Evolutionary conservation across 768 basidiomycete species (phyloP), one percentile per base, ranked within the genome.

Genomic region (Russula compacta): DNA sequence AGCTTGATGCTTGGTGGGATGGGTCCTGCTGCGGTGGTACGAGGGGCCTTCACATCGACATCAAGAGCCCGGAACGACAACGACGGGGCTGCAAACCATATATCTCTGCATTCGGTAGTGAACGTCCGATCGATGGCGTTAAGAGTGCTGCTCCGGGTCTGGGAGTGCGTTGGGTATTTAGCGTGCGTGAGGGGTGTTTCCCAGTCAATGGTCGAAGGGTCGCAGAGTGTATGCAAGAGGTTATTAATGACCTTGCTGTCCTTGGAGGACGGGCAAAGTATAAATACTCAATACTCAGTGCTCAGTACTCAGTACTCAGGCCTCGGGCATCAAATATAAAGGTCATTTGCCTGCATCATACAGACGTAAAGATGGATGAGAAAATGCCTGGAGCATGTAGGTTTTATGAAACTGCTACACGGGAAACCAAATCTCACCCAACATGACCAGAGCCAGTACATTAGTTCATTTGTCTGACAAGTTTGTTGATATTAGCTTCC

Each of bases 401-500:
- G 61, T 65, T 69, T 71, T 73, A 67, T 72, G 67, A 66, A 67
- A 69, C 49, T 70, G 69, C 71, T 74, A 67, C 57, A 58, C 15
- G 33, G 43, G 46, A 29, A 62, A 7, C 32, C 21, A 39, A 19
- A 43, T 53, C 56, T 46, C 52, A 62, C 61, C 56, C 61, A 53
- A 53, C 60, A 39, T 39, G 35, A 58, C 44, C 10, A n/a, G 17
- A 42, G 17, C 32, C 56, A 17, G 32, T 17, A 55, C 29, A 39
- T 76, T 71, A 93, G 78, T 93, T 93, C 91, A 93, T 93, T 78
- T 92, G 89, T 60, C 92, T 82, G 76, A 99, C 84, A 76, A 98
- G 92, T 76, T 87, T 88, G 85, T 97, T 95, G 82, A 99, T 98
- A 82, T 91, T 90, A 69, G 78, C 78, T 78, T 98, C 95, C 74